Evolutionary conservation across 305 asterid genomes (phyloP).

Genomic region (Fraxinus angustifolia): DNA sequence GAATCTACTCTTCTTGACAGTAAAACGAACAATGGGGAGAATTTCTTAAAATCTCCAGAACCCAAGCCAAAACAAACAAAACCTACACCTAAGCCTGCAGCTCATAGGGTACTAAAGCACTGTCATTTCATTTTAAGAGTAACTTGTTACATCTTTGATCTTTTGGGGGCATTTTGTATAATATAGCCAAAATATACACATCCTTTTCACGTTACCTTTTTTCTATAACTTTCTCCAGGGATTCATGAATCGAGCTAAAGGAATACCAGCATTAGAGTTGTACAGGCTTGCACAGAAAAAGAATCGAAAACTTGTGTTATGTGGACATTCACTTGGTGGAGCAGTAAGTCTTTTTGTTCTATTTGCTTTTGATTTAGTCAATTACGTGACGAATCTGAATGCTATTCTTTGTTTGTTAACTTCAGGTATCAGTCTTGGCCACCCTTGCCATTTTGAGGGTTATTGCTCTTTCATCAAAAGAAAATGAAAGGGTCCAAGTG

Average conservation of each 20-base stretch:
- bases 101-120: conserved; percentile 65
- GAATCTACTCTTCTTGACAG: conserved; percentile 38
- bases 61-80: conserved; percentile 48
- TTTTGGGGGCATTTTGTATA: not conserved
- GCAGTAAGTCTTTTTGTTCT: conserved; percentile 56
- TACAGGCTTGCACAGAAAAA: conserved; percentile 95
- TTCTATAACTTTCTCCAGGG: conserved; percentile 51
- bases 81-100: conserved; percentile 75
- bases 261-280: conserved; percentile 92
- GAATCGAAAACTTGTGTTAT: conserved; percentile 83
- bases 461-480: conserved; percentile 70
- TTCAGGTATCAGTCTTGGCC: conserved; percentile 91
- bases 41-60: conserved; percentile 38
- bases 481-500: conserved; percentile 77
- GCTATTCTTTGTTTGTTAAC: conserved; percentile 17
- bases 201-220: not conserved
- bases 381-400: conserved; percentile 3
- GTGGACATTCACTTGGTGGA: conserved; percentile 99
- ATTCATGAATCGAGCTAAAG: conserved; percentile 99
- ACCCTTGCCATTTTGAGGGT: conserved; percentile 94
- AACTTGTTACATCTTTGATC: conserved; percentile 13
- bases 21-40: conserved; percentile 47
- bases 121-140: conserved; percentile 24
- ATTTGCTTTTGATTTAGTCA: conserved; percentile 14
- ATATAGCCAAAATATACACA: conserved; percentile 1